Evolutionary conservation across 2,329 filamentous ascomycete genomes (phyloP), one percentile per base, ranked within the genome.

Genomic region (Pleurostoma richardsiae): DNA sequence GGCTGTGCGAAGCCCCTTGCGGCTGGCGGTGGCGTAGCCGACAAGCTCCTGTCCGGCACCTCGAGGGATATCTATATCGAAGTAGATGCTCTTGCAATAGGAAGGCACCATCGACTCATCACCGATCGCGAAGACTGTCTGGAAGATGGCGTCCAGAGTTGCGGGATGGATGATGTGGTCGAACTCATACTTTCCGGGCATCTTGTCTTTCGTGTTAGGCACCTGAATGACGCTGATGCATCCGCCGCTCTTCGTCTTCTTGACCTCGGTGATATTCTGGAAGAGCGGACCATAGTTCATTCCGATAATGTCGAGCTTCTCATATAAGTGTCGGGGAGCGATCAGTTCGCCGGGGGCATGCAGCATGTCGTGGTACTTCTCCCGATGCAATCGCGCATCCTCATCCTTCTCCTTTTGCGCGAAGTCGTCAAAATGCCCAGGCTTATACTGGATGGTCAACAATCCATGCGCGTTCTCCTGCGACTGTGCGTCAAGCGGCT

Each of bases 151-250:
- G 52, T 83, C 79, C 10, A 83, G 63, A 0, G 78, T 80, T 4
- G 74, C 70, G 0, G 79, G 79, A 51, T 83, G 79, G n/a, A 83
- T 69, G 4, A 80, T 47, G 51, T 80, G 75, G 4, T 70, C 64
- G 49, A 71, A 80, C 54, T 81, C 77, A 44, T 73, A 79, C 10
- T 68, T 60, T 38, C 64, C 65, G 0, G 77, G 78, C 78, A 82
- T 82, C 40, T 64, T 68, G 3, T 70, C 62, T 52, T 62, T 71
- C 2, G 76, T 81, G 51, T 79, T 69, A 0, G 75, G 72, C 4
- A 78, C 62, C 6, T 59, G 56, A 4, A 79, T 57, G 3, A 59
- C 63, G 44, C 63, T 66, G 36, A 68, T 56, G 42, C 69, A 72
- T 19, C 19, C 19, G 6, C 57, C 49, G 11, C 59, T 56, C 27